These are phyloP conservation scores for Rhizophora mangle DNA, from an alignment of 345 rosid genomes.

Conservation along the genomic window DNA sequence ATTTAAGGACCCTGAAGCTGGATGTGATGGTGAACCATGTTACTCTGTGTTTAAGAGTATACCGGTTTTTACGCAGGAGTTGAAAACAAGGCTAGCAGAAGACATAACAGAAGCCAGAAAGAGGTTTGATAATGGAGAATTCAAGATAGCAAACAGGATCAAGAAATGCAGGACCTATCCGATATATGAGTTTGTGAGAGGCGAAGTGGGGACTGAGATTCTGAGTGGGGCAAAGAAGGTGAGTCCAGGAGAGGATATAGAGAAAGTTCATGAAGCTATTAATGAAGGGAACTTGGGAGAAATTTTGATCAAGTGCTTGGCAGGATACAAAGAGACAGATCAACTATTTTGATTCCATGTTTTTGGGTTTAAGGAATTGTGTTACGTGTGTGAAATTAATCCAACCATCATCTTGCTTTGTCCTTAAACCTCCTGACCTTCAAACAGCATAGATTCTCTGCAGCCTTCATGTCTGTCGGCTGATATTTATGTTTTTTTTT, in stretches of 20 bases:
- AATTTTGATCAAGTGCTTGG: conserved; percentile 34
- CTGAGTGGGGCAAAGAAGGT: conserved; percentile 44
- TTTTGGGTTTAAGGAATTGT: not conserved
- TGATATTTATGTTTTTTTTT: too few species aligned
- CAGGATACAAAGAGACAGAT: conserved; percentile 1
- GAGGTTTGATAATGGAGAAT: conserved; percentile 30
- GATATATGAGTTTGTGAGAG: conserved; percentile 42
- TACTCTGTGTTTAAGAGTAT: conserved; percentile 38
- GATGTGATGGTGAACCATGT: conserved; percentile 17
- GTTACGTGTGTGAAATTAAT: too few species aligned
- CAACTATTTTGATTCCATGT: not conserved
- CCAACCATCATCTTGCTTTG: too few species aligned
- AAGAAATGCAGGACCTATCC: conserved; percentile 45
- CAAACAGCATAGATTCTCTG: too few species aligned
- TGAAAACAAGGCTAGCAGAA: conserved; percentile 37
- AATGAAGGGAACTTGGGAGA: conserved; percentile 38
- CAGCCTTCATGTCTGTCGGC: too few species aligned
- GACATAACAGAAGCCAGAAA: conserved; percentile 37
- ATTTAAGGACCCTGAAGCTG: conserved; percentile 22
- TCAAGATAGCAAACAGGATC: conserved; percentile 27
- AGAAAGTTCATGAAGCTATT: conserved; percentile 44
- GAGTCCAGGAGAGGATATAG: conserved; percentile 54
- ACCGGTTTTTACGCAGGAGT: conserved; percentile 37
- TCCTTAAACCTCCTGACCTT: too few species aligned
- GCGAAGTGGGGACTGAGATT: conserved; percentile 38